Evolutionary conservation across 306 rosid genomes (phyloP).

Genomic region (Cucurbita moschata): DNA sequence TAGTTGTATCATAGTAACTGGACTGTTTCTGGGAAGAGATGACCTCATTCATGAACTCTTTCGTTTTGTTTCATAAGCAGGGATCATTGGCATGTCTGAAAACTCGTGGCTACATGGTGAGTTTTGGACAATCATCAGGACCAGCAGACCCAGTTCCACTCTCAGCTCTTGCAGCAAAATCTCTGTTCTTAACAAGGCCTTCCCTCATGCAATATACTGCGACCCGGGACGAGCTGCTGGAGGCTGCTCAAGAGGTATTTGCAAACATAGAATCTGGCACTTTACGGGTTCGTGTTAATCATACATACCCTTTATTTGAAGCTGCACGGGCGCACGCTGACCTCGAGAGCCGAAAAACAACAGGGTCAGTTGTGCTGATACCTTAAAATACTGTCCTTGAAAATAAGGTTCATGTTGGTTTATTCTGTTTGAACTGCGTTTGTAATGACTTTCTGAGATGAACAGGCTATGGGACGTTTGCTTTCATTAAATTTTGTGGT

Average conservation of each 20-base stretch:
- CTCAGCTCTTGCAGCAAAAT: conserved; percentile 47
- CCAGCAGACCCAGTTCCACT: conserved; percentile 74
- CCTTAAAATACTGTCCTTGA: conserved; percentile 26
- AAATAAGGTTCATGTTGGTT: neutral
- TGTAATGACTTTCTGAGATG: neutral
- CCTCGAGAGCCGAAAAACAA: conserved; percentile 59
- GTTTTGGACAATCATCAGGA: conserved; percentile 85
- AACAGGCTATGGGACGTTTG: neutral
- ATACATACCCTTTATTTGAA: conserved; percentile 60
- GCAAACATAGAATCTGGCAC: conserved; percentile 39
- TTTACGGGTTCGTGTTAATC: conserved; percentile 61
- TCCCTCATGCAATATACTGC: conserved; percentile 36
- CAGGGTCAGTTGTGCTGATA: conserved; percentile 69
- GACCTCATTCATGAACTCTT: neutral
- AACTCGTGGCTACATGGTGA: conserved; percentile 60
- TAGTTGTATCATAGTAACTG: too few species aligned
- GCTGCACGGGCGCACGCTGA: conserved; percentile 75
- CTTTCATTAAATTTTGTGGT: neutral
- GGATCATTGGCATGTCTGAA: conserved; percentile 76
- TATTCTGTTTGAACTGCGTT: neutral
- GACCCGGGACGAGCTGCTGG: conserved; percentile 55
- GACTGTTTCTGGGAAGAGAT: too few species aligned
- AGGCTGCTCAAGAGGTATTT: conserved; percentile 62
- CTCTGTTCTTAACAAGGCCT: conserved; percentile 79
- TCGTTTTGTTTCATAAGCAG: conserved; percentile 15